Percentiles rank a stretch among this genome's conserved stretches.
phyloP scores from a whole-genome alignment of 495 filamentous ascomycete genomes.

The Chlorociboria aeruginascens region DNA sequence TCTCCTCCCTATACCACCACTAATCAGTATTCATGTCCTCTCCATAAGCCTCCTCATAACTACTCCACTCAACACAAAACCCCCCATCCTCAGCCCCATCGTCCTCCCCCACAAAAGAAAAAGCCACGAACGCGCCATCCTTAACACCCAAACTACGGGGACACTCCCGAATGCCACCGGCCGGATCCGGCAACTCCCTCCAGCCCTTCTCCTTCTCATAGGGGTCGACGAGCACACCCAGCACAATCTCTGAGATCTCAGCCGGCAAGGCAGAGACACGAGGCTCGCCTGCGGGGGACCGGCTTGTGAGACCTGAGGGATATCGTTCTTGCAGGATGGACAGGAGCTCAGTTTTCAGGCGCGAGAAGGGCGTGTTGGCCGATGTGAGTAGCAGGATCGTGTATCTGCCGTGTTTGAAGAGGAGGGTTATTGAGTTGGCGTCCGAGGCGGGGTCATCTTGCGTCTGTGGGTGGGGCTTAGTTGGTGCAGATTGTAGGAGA shows the following conservation, averaged over 20 bases:
- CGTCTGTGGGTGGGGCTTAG: not conserved
- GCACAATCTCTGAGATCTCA: slow-evolving; percentile 27
- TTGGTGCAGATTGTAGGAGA: not conserved
- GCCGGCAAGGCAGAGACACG: slow-evolving; percentile 1
- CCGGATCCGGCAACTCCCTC: slow-evolving; percentile 26
- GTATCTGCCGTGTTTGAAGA: slow-evolving; percentile 67
- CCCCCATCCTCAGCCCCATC: slow-evolving; percentile 1
- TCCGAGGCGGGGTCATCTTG: not conserved
- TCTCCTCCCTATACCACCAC: too few relatives aligned
- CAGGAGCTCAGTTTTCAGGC: slow-evolving; percentile 53
- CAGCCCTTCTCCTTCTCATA: slow-evolving; percentile 48
- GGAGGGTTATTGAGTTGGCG: slow-evolving; percentile 44
- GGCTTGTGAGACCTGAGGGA: slow-evolving; percentile 27
- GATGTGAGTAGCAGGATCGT: slow-evolving; percentile 65
- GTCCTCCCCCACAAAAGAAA: slow-evolving; percentile 7
- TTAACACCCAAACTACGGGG: slow-evolving; percentile 17
- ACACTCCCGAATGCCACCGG: slow-evolving; percentile 3
- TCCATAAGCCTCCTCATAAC: slow-evolving; percentile 3
- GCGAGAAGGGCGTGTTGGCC: slow-evolving; percentile 44
- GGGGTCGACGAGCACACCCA: slow-evolving; percentile 35
- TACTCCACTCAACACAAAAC: slow-evolving; percentile 11
- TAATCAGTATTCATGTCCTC: not conserved
- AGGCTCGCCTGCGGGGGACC: not conserved
- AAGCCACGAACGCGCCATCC: slow-evolving; percentile 15
- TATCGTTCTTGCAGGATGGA: slow-evolving; percentile 35